These are phyloP conservation scores for Starmerella sp. DNA, from an alignment of 805 yeast species.

Conservation along the genomic window DNA sequence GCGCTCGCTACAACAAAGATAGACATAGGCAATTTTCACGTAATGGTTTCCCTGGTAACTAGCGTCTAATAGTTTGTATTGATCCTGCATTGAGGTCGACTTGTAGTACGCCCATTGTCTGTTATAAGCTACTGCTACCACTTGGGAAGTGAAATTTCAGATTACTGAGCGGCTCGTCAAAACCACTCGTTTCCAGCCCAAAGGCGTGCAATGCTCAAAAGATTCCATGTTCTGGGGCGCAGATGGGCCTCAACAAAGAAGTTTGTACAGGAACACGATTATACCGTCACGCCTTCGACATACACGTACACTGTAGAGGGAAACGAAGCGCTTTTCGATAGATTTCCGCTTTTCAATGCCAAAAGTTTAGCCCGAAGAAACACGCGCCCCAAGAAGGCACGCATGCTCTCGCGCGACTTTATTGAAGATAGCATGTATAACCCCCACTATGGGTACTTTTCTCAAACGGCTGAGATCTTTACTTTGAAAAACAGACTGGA, in stretches of 20 bases:
- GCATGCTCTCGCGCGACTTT: conserved; percentile 68
- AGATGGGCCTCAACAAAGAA: neutral
- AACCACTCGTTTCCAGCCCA: neutral
- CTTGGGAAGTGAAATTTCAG: neutral
- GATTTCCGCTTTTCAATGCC: conserved; percentile 36
- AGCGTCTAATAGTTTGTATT: too few relatives aligned
- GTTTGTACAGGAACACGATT: conserved; percentile 27
- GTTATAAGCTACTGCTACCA: too few relatives aligned
- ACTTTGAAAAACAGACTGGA: conserved; percentile 47
- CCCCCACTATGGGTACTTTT: conserved; percentile 71
- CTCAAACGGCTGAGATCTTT: conserved; percentile 66
- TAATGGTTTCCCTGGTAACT: too few relatives aligned
- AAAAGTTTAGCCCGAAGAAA: conserved; percentile 30
- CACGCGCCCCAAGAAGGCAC: conserved; percentile 47
- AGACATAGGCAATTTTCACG: too few relatives aligned
- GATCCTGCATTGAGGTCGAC: too few relatives aligned
- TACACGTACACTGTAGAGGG: conserved; percentile 29
- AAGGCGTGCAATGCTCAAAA: neutral
- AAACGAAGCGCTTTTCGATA: conserved; percentile 32
- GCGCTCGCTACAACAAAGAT: too few relatives aligned
- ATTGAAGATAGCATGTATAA: conserved; percentile 78
- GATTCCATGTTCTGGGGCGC: neutral
- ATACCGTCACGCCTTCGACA: conserved; percentile 29
- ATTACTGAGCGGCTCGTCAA: neutral
- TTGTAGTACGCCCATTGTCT: too few relatives aligned